Evolutionary conservation across 2,329 filamentous ascomycete genomes (phyloP), one percentile per base, ranked within the genome.

Genomic region (Scolecobasidium constrictum): DNA sequence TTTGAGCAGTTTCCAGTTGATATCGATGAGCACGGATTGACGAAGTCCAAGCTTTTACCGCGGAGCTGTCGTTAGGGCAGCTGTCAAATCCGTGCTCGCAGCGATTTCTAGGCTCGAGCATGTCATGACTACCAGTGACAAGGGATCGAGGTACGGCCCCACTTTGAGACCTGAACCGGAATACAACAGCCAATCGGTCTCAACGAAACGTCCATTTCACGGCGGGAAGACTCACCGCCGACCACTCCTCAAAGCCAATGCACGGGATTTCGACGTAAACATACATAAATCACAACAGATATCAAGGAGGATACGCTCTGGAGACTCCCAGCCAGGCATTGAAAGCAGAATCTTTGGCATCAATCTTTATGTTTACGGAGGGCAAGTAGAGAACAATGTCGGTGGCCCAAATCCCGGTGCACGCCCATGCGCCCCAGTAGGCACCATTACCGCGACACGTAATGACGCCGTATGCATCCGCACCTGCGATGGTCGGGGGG

Each of bases 241-340:
- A 16, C 63, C 63, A 1, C 54, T 66, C 1, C 55, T 66, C 26
- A 64, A 62, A 43, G 63, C 63, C 3, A 52, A 55, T 1, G 56
- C 63, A 41, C 55, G 62, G 22, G 57, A 61, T 18, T 64, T 66
- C 42, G 53, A 64, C 40, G 37, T 57, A 13, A 46, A 42, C 9
- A 53, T 46, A 5, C 62, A 66, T 48, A 52, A 46, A 2, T 56
- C 63, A 19, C 49, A 53, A 33, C 56, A 62, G 38, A 60, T 66
- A n/a, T 66, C 63, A 1, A 56, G 63, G n/a, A 54, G 63, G 22
- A 62, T 66, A 13, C 55, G 63, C 13, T 59, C 55, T 39, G 57
- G 55, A 22, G 63, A 66, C 47, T 65, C 63, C 1, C 63, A 66
- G 49, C 63, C 63, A 3, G 63, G 63, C 22, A 62, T 58, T 35